Base-by-base conservation (phyloP, 352 stramenopile species). In the Peronospora farinosa region DNA sequence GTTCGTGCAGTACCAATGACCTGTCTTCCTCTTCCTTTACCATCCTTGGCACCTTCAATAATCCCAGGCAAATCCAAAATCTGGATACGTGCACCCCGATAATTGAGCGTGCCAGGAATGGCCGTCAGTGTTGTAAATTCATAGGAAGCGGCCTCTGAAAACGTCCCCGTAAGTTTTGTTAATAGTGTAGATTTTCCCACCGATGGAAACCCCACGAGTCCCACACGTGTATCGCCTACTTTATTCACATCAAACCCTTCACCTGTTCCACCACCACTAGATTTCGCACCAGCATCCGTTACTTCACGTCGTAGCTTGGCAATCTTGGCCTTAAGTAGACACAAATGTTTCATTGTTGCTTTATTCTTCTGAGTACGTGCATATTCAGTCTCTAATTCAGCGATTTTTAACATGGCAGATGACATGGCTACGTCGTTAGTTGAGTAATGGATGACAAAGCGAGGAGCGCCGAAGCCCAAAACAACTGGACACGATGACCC, bases 71-170 rank as follows among this genome's bases (percentile, higher is more conserved):
- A 57, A 56, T 96, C 87, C 31, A 96, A 63, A 40, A 96, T 88
- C 66, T 94, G 83, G 60, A 92, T 92, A 39, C 79, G 78, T 7
- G 80, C 80, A 40, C 79, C 80, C 27, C 79, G 92, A 78, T 98
- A 99, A 67, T 98, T 88, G 62, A 99, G 88, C 42, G 93, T 98
- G 23, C 97, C 97, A 0, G 93, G 96, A 63, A 99, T 98, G 51
- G 93, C 96, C 21, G 96, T 99, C 27, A 99, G 80, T 40, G 97
- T 99, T 47, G 97, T 99, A 74, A 99, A 99, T 78, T 99, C 95
- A 69, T 98, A 99, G 21, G 86, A 92, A 41, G 95, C 95, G 0
- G 95, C 87, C 67, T 98, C 94, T 15, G 78, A 97, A 62, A 90
- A 88, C 11, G 96, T 99, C 31, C 93, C 96, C 6, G 97, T 99